Conservation (phyloP, 2,329 filamentous ascomycete species). For the Zalaria obscura region DNA sequence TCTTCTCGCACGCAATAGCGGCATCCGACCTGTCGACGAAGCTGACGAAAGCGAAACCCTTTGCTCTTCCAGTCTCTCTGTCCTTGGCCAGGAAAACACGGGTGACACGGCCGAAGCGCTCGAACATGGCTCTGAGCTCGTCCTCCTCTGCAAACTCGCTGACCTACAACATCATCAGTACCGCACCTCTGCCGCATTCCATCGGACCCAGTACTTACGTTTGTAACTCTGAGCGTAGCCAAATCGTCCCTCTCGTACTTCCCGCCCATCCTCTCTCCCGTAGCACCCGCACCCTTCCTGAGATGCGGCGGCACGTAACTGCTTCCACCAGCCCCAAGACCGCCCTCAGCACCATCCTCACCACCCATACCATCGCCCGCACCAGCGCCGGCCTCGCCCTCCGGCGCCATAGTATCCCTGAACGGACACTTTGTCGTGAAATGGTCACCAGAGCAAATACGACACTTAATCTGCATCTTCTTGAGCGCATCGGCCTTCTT, state of each 20-base stretch:
- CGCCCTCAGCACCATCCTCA: conserved; percentile 29
- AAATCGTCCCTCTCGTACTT: conserved; percentile 96
- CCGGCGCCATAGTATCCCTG: conserved; percentile 97
- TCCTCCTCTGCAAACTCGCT: conserved; percentile 94
- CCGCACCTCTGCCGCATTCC: conserved; percentile 2
- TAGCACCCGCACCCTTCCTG: conserved; percentile 51
- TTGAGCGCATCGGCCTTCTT: conserved; percentile 61
- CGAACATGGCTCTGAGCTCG: conserved; percentile 95
- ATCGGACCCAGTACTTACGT: conserved; percentile 48
- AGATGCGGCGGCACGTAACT: conserved; percentile 92
- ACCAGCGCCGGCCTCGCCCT: conserved; percentile 35
- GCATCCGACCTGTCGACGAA: conserved; percentile 85
- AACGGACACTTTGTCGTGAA: conserved; percentile 98
- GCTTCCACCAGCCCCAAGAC: conserved; percentile 46
- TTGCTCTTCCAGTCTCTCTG: conserved; percentile 85
- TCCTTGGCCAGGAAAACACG: conserved; percentile 97
- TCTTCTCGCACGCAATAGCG: conserved; percentile 85
- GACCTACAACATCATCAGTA: conserved; percentile 43
- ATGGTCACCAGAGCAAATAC: conserved; percentile 97
- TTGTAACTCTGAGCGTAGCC: conserved; percentile 91
- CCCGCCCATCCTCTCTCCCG: conserved; percentile 72
- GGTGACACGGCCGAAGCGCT: conserved; percentile 90
- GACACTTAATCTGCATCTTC: conserved; percentile 99
- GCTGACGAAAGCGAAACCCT: conserved; percentile 98
- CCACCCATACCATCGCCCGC: conserved; percentile 28